These are phyloP conservation scores for Fusarium camptoceras DNA, from an alignment of 2,329 filamentous ascomycete genomes.

Conservation along the genomic window DNA sequence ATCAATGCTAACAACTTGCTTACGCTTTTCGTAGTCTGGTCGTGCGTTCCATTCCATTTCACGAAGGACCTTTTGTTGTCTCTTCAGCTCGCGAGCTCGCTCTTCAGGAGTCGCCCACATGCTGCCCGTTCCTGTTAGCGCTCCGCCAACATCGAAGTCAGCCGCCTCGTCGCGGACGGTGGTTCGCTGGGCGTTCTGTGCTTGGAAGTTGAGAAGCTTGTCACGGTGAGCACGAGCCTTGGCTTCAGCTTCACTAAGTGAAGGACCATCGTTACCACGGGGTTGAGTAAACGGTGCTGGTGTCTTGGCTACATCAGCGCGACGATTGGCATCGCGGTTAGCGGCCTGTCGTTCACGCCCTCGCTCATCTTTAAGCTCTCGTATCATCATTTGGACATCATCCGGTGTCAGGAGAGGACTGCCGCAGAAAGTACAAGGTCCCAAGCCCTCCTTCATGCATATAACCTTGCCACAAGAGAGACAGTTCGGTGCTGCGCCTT, in stretches of 20 bases:
- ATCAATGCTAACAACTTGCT: constrained; percentile 87
- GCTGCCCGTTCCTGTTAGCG: constrained; percentile 58
- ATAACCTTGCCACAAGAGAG: constrained; percentile 93
- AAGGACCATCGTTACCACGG: constrained; percentile 52
- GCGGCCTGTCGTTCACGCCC: constrained; percentile 87
- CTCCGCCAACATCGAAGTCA: constrained; percentile 66
- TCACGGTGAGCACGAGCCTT: constrained; percentile 84
- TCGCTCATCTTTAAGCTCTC: constrained; percentile 83
- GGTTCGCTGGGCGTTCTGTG: constrained; percentile 85
- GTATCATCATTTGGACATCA: constrained; percentile 88
- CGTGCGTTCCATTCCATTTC: constrained; percentile 88
- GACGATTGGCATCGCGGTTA: constrained; percentile 77
- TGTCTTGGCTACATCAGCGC: constrained; percentile 71
- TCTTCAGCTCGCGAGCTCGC: constrained; percentile 83
- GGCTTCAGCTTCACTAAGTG: constrained; percentile 68
- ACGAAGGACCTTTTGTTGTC: constrained; percentile 83
- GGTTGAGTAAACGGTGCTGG: constrained; percentile 70
- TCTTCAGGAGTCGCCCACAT: constrained; percentile 90
- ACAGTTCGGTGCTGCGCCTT: constrained; percentile 94
- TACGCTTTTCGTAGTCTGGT: constrained; percentile 90
- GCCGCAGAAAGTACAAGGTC: constrained; percentile 92
- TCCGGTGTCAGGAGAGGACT: constrained; percentile 75
- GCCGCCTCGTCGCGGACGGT: constrained; percentile 87
- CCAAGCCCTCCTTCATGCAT: constrained; percentile 92
- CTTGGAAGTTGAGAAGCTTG: constrained; percentile 82